Conservation (phyloP, 129 eudicot species). For the Daucus carota region DNA sequence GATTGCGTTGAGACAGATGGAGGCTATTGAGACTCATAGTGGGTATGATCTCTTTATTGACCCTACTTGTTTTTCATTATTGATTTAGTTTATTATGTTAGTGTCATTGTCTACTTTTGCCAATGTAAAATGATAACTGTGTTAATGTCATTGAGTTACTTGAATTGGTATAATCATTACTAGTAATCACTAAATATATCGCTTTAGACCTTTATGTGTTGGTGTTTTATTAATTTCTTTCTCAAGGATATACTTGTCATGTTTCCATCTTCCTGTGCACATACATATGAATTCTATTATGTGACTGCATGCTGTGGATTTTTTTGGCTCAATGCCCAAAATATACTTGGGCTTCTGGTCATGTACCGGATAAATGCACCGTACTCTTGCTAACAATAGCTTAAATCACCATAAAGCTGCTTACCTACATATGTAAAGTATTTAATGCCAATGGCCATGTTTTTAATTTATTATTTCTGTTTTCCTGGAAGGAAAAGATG, state of each 20-base stretch:
- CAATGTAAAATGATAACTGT: not conserved
- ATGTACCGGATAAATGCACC: not conserved
- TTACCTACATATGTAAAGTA: not conserved
- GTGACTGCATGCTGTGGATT: not conserved
- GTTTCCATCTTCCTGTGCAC: not conserved
- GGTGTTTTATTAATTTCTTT: not conserved
- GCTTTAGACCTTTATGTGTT: not conserved
- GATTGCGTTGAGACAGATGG: constrained; percentile 64
- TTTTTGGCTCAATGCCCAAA: not conserved
- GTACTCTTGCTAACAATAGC: not conserved
- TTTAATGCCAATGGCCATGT: not conserved
- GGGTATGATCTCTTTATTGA: constrained; percentile 48
- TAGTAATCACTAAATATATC: constrained; percentile 1
- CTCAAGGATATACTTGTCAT: not conserved
- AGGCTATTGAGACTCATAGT: constrained; percentile 80
- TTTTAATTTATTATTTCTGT: not conserved
- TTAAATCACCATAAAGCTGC: not conserved
- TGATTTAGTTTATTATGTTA: not conserved
- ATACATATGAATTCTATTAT: not conserved
- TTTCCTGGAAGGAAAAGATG: not conserved
- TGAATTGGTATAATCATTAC: constrained; percentile 26
- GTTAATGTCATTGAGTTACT: constrained; percentile 11
- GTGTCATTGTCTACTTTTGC: not conserved
- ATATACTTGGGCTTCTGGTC: not conserved
- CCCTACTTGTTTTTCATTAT: constrained; percentile 11